Evolutionary conservation across 352 stramenopile species (phyloP).

Genomic region (Pythium rishiriense): DNA sequence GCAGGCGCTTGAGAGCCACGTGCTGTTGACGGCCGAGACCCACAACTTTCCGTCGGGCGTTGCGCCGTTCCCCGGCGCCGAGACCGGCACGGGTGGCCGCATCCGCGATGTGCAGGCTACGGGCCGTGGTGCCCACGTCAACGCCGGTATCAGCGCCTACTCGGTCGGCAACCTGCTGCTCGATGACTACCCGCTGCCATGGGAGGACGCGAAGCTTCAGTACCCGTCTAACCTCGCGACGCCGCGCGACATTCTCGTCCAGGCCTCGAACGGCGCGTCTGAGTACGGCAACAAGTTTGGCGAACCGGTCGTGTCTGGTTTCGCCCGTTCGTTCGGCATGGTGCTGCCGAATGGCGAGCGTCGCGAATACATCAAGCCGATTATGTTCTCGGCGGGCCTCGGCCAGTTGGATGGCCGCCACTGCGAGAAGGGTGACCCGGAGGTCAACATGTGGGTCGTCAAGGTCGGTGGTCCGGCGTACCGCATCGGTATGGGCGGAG

Average conservation of each 20-base stretch:
- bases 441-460: conserved; percentile 96
- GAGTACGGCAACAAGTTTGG: conserved; percentile 99
- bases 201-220: conserved; percentile 92
- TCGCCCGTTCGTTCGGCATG: conserved; percentile 97
- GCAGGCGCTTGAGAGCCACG: conserved; percentile 88
- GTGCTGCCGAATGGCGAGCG: conserved; percentile 93
- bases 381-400: conserved; percentile 99
- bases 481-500: conserved; percentile 98
- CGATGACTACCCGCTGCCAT: conserved; percentile 95
- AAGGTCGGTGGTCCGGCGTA: conserved; percentile 99
- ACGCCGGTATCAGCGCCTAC: conserved; percentile 91
- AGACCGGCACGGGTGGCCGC: conserved; percentile 97
- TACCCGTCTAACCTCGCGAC: conserved; percentile 91
- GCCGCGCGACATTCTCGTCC: conserved; percentile 95
- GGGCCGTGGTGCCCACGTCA: conserved; percentile 94
- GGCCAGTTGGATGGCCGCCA: conserved; percentile 95
- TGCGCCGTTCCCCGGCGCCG: conserved; percentile 93
- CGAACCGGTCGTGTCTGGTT: conserved; percentile 98
- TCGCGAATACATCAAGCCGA: conserved; percentile 99
- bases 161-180: conserved; percentile 96
- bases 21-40: conserved; percentile 98
- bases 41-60: conserved; percentile 99
- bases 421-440: conserved; percentile 92
- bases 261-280: conserved; percentile 97
- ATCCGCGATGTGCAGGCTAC: conserved; percentile 99